Evolutionary conservation across 2,329 filamentous ascomycete species (phyloP), one percentile per base, ranked within the genome.

Genomic region (Sodiomyces alkalinus): DNA sequence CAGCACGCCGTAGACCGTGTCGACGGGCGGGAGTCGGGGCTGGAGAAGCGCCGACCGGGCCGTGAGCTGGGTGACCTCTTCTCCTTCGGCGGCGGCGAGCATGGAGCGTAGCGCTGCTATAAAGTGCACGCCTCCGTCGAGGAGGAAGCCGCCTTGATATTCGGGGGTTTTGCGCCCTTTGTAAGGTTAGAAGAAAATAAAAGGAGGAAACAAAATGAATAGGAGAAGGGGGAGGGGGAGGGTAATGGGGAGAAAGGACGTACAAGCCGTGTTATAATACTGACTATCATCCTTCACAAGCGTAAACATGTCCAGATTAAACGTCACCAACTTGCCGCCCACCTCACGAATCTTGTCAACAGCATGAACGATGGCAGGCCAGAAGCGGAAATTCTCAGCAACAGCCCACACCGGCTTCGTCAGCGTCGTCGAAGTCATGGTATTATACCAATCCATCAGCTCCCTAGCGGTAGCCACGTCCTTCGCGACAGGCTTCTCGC

Each of bases 111-210:
- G 60, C 0, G 54, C 72, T 6, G 79, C 79, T 6, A 74, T 57
- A 34, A 69, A 74, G 48, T 86, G 80, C 16, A 86, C 76, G 23
- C 80, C 80, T 10, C 70, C 77, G 43, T 86, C 80, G 3, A 86
- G 65, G 30, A 85, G 48, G 45, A 83, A 85, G 0, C 80, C 80
- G 30, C 80, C 80, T 49, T 83, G 78, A 45, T 81, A 68, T 29
- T 66, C 59, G 2, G 80, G 79, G 31, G 55, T 63, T 47, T 75
- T 76, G 30, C 80, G 70, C 80, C 79, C n/a, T n/a, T n/a, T n/a
- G n/a, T n/a, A n/a, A n/a, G n/a, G n/a, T n/a, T n/a, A n/a, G n/a
- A n/a, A 70, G 8, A 51, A 40, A 0, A 64, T 69, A 13, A 7
- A 14, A 10, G 7, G 22, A 17, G 15, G 16, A 3, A 7, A 19